A percentile compares a stretch with the other conserved stretches of the same genome.
Conservation (phyloP, 805 yeast species). For the Candida sithepensis region DNA sequence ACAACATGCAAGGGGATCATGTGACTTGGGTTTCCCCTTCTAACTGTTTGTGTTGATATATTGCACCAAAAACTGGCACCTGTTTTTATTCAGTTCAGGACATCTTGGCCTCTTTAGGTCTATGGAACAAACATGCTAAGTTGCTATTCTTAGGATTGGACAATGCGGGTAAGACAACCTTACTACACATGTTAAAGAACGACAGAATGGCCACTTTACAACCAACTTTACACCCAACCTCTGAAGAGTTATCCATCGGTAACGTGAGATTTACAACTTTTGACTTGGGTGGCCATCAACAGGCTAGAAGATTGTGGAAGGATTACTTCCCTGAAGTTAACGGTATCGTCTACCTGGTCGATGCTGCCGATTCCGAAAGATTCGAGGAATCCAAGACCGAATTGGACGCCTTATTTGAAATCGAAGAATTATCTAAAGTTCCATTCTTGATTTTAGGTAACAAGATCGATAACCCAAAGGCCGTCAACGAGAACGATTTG, state of each 20-base stretch:
- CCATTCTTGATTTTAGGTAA: slow-evolving; percentile 95
- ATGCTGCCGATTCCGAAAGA: slow-evolving; percentile 95
- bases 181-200: slow-evolving; percentile 81
- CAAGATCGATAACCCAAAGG: slow-evolving; percentile 91
- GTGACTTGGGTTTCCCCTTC: too few relatives aligned
- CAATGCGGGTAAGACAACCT: slow-evolving; percentile 95
- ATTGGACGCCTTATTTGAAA: slow-evolving; percentile 86
- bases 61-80: too few relatives aligned
- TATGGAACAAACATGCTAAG: slow-evolving; percentile 95
- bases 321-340: slow-evolving; percentile 99
- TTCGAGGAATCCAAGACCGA: slow-evolving; percentile 93
- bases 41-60: not conserved
- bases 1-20: too few relatives aligned
- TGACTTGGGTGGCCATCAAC: slow-evolving; percentile 97
- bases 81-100: slow-evolving; percentile 51
- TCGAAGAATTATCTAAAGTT: slow-evolving; percentile 84
- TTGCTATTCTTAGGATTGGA: slow-evolving; percentile 93
- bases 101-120: slow-evolving; percentile 71
- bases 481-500: slow-evolving; percentile 92
- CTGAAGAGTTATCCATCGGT: slow-evolving; percentile 96
- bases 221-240: slow-evolving; percentile 98
- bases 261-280: slow-evolving; percentile 95
- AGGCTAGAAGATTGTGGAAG: slow-evolving; percentile 99
- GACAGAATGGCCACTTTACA: slow-evolving; percentile 97
- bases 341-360: slow-evolving; percentile 94